Evolutionary conservation across 2,329 filamentous ascomycete genomes (phyloP).

Genomic region (Colletotrichum australisinense): DNA sequence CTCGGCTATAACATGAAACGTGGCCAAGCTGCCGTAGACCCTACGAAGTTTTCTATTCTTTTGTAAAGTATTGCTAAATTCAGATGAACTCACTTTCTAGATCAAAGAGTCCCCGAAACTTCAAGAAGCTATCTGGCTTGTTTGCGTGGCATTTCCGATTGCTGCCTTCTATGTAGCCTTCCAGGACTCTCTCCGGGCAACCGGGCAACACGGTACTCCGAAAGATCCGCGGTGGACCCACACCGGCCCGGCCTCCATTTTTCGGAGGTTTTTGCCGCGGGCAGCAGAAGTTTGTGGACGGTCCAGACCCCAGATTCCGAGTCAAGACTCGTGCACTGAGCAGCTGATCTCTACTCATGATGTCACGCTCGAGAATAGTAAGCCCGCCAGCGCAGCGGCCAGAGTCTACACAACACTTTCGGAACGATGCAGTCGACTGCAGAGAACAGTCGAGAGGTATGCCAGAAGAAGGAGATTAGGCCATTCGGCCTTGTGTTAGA

Average conservation of each 20-base stretch:
- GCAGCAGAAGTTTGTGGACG: neutral
- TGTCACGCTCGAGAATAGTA: neutral
- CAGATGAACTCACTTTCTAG: too few species aligned
- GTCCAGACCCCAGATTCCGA: neutral
- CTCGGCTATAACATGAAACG: neutral
- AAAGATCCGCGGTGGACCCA: neutral
- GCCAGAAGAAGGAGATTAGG: neutral
- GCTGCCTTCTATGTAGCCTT: neutral
- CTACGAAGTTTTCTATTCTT: neutral
- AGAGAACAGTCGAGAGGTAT: neutral
- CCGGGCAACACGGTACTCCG: neutral
- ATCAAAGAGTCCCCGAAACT: neutral
- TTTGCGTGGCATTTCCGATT: neutral
- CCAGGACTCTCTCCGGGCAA: neutral
- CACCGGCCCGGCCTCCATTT: neutral
- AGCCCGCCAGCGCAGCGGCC: neutral
- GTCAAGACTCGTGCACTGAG: neutral
- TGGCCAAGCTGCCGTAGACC: neutral
- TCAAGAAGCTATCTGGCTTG: too few species aligned
- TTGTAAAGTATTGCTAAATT: neutral
- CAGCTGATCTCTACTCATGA: neutral
- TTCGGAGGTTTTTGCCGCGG: neutral
- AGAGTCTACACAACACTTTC: neutral
- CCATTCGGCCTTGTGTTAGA: neutral
- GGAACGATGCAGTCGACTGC: neutral